Evolutionary conservation across 257 asterid species (phyloP).

Genomic region (Solanum sitiens): DNA sequence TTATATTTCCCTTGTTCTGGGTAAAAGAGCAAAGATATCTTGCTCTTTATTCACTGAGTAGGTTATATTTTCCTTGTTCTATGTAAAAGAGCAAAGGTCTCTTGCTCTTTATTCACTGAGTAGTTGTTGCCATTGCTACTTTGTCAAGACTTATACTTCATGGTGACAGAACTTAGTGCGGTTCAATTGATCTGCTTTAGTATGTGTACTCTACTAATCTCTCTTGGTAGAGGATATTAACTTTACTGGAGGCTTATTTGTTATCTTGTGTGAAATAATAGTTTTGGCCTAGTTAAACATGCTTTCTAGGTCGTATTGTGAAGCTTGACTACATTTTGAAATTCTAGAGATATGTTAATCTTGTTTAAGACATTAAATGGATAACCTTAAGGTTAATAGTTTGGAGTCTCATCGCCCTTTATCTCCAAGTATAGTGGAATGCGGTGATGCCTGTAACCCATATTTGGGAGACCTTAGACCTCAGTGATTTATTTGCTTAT

Average conservation of each 20-base stretch:
- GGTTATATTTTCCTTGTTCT: background rate
- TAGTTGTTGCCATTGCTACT: background rate
- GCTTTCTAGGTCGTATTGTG: background rate
- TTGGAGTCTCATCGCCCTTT: background rate
- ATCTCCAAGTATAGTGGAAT: background rate
- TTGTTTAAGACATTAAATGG: background rate
- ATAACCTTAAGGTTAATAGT: background rate
- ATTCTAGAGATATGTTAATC: background rate
- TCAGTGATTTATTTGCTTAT: background rate
- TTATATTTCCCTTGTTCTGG: background rate
- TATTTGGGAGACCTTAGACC: background rate
- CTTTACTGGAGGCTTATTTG: background rate
- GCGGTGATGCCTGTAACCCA: background rate
- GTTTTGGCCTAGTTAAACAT: background rate
- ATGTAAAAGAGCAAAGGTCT: background rate
- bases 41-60: background rate
- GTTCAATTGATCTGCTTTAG: background rate
- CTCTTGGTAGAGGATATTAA: background rate
- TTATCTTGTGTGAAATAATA: background rate
- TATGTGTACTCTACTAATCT: background rate
- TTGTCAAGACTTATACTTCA: background rate
- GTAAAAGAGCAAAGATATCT: background rate
- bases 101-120: background rate
- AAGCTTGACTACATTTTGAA: background rate
- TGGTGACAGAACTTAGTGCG: background rate